Evolutionary conservation across 352 stramenopile species (phyloP).

Genomic region (Globisporangium viniferum): DNA sequence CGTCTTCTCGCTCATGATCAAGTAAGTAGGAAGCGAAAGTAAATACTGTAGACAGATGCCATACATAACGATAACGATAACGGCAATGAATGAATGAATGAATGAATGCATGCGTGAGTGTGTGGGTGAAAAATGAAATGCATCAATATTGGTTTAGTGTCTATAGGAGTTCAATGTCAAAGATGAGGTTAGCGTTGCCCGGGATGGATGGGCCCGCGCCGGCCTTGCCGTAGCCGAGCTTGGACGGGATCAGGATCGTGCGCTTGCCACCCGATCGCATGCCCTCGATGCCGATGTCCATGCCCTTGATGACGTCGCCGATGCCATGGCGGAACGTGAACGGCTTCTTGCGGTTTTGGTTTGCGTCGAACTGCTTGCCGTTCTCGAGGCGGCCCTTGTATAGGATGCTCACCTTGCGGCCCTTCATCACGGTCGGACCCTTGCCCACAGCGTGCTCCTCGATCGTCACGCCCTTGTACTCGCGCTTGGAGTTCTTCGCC

Average conservation of each 20-base stretch:
- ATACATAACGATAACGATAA: neutral
- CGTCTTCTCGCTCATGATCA: slow-evolving; percentile 44
- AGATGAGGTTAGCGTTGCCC: slow-evolving; percentile 91
- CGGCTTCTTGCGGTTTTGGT: slow-evolving; percentile 78
- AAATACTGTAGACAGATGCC: neutral
- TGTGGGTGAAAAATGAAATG: slow-evolving; percentile 2
- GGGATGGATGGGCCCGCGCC: slow-evolving; percentile 84
- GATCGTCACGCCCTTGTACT: slow-evolving; percentile 80
- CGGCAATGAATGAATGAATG: neutral
- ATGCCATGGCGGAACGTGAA: slow-evolving; percentile 85
- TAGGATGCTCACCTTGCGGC: slow-evolving; percentile 77
- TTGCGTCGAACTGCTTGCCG: slow-evolving; percentile 83
- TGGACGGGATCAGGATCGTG: slow-evolving; percentile 89
- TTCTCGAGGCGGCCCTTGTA: slow-evolving; percentile 81
- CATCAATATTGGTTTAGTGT: slow-evolving; percentile 17
- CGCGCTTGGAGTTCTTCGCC: slow-evolving; percentile 47
- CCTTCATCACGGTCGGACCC: slow-evolving; percentile 47
- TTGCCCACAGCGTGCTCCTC: slow-evolving; percentile 75
- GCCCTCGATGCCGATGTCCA: slow-evolving; percentile 93
- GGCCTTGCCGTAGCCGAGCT: slow-evolving; percentile 92
- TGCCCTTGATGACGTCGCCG: slow-evolving; percentile 93
- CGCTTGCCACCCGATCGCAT: slow-evolving; percentile 90
- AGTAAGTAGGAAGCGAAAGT: slow-evolving; percentile 19
- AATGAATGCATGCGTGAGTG: neutral
- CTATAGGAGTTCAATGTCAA: slow-evolving; percentile 92